Conservation (phyloP, 768 basidiomycete genomes). For the Filobasidium floriforme region DNA sequence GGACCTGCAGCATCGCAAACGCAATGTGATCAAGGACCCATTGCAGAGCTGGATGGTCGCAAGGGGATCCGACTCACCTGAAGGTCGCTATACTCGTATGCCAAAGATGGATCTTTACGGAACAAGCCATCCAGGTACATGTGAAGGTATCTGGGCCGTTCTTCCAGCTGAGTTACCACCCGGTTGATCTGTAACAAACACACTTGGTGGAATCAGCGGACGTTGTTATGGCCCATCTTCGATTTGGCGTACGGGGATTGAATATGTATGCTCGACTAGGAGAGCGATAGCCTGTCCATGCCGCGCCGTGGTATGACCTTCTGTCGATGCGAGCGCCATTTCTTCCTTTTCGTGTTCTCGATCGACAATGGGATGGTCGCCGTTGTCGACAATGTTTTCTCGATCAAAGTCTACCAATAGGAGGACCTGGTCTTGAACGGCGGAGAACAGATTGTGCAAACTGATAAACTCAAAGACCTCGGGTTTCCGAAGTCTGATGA, state of each 20-base stretch:
- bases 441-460: constrained; percentile 87
- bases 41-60: neutral
- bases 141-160: constrained; percentile 72
- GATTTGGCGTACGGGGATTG: constrained; percentile 67
- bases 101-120: constrained; percentile 73
- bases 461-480: constrained; percentile 91
- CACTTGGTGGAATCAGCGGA: constrained; percentile 10
- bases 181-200: constrained; percentile 58
- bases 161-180: constrained; percentile 78
- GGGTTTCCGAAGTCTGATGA: constrained; percentile 72
- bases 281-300: constrained; percentile 74
- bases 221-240: neutral
- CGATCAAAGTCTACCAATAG: constrained; percentile 90
- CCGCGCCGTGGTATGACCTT: constrained; percentile 26
- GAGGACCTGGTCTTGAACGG: constrained; percentile 86
- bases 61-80: constrained; percentile 52
- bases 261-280: constrained; percentile 88
- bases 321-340: constrained; percentile 7
- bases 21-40: neutral
- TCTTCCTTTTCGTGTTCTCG: constrained; percentile 25
- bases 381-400: constrained; percentile 57
- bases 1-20: constrained; percentile 53
- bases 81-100: constrained; percentile 71
- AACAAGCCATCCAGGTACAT: constrained; percentile 86
- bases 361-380: constrained; percentile 30